Evolutionary conservation across 163 green algal genomes (phyloP), one percentile per base, ranked within the genome.

Genomic region (Scenedesmus sp.): DNA sequence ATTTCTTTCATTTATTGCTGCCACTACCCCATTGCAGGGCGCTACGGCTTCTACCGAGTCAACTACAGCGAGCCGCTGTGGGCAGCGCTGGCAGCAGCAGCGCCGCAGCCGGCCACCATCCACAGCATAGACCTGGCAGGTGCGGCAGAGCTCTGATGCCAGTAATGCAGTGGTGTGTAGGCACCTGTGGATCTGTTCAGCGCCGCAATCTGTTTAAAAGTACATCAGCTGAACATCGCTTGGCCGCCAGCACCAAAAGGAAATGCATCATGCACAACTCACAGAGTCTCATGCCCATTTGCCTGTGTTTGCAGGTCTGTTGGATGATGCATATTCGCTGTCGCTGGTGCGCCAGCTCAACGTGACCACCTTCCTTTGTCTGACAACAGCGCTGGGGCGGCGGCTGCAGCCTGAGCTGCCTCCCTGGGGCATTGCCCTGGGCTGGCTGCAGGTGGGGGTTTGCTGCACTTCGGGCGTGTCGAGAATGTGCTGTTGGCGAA

Each of bases 1-100:
- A 64, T 64, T 6, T 73, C 73, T n/a, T 5, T 82, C 15, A 70
- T 3, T 88, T 2, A 13, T 82, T 9, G 5, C 56, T 62, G n/a
- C 60, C 13, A 8, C 64, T 76, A 5, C 89, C 57, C 60, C 13
- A 8, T 79, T 76, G 12, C 89, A 86, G 90, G 90, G 4, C 84
- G 90, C 7, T 93, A 88, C 23, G 90, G 90, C 60, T 93, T 91
- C 59, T 93, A 93, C 90, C 74, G 90, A 2, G 87, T 92, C 55
- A 93, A 93, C 62, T 93, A 93, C 91, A 92, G 55, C 55, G 54
- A 86, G 64, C 86, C 82, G 54, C 77, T 92, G 4, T 93, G 91
- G 91, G 88, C 26, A 7, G 64, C 79, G 4, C 55, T 93, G 1
- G 56, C 85, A 56, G 91, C 77, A 34, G 86, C 91, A 20, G 79